Conservation (phyloP, 1,284 basidiomycete genomes). For the Leccinum pachyderme region DNA sequence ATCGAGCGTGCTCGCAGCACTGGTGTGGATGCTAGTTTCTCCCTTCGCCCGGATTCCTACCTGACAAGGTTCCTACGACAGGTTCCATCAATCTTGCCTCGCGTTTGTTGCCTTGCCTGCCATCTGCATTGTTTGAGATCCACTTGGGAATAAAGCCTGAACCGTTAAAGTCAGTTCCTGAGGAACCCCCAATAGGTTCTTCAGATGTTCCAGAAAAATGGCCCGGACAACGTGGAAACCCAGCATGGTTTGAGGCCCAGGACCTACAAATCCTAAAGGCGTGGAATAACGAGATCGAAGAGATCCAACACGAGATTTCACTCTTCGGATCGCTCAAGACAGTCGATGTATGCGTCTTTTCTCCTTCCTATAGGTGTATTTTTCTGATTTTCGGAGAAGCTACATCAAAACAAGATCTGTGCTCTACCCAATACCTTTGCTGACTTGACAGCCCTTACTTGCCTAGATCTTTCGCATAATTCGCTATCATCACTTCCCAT, state of each 20-base stretch:
- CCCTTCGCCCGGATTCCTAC: conserved; percentile 44
- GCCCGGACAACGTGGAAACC: conserved; percentile 40
- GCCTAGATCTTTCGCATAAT: conserved; percentile 72
- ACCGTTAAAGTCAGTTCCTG: conserved; percentile 56
- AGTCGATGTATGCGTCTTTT: conserved; percentile 58
- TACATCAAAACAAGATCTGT: conserved; percentile 69
- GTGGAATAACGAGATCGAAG: conserved; percentile 73
- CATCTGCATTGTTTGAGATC: conserved; percentile 74
- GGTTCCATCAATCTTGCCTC: conserved; percentile 72
- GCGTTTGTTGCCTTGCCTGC: conserved; percentile 65
- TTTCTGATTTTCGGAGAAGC: conserved; percentile 38
- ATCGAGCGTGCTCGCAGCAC: conserved; percentile 74
- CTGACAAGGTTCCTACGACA: conserved; percentile 41
- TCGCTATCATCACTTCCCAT: conserved; percentile 56
- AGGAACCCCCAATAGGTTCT: conserved; percentile 57
- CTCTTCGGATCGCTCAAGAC: conserved; percentile 77
- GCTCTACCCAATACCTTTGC: conserved; percentile 60
- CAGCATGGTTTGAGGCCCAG: conserved; percentile 76
- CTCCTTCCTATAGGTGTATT: neutral
- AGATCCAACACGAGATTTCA: conserved; percentile 76
- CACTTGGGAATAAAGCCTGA: conserved; percentile 72
- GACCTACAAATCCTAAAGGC: conserved; percentile 72
- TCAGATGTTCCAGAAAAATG: conserved; percentile 35
- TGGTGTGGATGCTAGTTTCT: conserved; percentile 46
- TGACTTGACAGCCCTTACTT: conserved; percentile 61